Evolutionary conservation across 805 yeast species (phyloP), one percentile per base, ranked within the genome.

Genomic region (Pichia californica): DNA sequence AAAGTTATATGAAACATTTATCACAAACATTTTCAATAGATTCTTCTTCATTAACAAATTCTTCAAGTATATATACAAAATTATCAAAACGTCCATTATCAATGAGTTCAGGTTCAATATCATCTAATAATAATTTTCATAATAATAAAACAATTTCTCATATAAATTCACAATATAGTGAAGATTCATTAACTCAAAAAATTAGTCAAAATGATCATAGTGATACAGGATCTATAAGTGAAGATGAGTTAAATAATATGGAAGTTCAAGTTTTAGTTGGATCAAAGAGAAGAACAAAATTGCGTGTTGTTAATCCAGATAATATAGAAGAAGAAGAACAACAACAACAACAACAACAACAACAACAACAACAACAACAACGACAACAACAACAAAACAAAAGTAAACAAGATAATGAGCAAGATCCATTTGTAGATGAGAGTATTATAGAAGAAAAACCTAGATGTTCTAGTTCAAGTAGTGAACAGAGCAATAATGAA

Each of bases 221-320:
- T 26, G 29, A 31, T 10, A 21, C 21, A 13, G 44, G 34, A 18
- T 15, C 38, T 2, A 38, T 34, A 7, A 31, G 20, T 20, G 71
- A 67, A 30, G 68, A 70, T 18, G 62, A 70, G 13, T 70, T 76
- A 43, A 70, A 69, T 16, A 66, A 68, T 26, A 55, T 80, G 50
- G 88, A 83, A 49, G 89, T 81, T 2, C 89, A 83, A 58, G 83
- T 83, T 8, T 61, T 83, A 47, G 88, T 83, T 7, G 75, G 83
- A 47, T 76, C 84, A 14, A 76, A 75, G 54, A 65, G 88, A 51
- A 64, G 85, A 45, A 71, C 82, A 1, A 71, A 72, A 41, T 63
- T 83, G 35, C 59, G 83, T 29, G 76, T 83, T 30, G 70, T 77
- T 37, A 83, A 83, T 53, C 89, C 89, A 0, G 83, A 77, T 51